These are phyloP conservation scores for Pseudocercospora pini-densiflorae DNA, from an alignment of 2,329 filamentous ascomycete species.

Conservation along the genomic window DNA sequence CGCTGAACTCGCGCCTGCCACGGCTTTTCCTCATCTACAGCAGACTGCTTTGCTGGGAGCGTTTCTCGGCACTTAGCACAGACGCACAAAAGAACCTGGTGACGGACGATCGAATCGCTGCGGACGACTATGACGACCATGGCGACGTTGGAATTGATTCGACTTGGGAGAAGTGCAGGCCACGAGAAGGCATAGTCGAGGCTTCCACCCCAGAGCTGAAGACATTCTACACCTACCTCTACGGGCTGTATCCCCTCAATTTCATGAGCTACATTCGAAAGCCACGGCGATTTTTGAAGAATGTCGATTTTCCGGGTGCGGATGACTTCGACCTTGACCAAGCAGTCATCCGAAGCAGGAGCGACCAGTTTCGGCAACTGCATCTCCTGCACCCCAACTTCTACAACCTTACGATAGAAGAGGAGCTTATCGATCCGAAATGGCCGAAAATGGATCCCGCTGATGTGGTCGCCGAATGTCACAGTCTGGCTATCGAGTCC, in stretches of 20 bases:
- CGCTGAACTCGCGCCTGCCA: conserved; percentile 69
- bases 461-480: conserved; percentile 79
- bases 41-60: conserved; percentile 78
- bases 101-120: conserved; percentile 40
- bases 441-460: conserved; percentile 81
- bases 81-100: conserved; percentile 41
- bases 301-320: conserved; percentile 69
- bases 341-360: conserved; percentile 74
- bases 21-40: conserved; percentile 82
- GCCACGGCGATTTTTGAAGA: conserved; percentile 76
- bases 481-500: conserved; percentile 64
- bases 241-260: conserved; percentile 82
- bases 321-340: conserved; percentile 80
- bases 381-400: conserved; percentile 86
- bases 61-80: conserved; percentile 46
- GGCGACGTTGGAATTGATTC: conserved; percentile 42
- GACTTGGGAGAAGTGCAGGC: conserved; percentile 68
- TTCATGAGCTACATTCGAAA: conserved; percentile 87
- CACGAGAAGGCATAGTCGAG: conserved; percentile 66
- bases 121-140: conserved; percentile 45
- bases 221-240: conserved; percentile 80
- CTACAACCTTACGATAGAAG: conserved; percentile 76
- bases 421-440: conserved; percentile 76
- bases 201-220: conserved; percentile 68
- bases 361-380: conserved; percentile 72